phyloP scores from a whole-genome alignment of 1,284 basidiomycete species.

The Microbotryum silenes-acaulis region DNA sequence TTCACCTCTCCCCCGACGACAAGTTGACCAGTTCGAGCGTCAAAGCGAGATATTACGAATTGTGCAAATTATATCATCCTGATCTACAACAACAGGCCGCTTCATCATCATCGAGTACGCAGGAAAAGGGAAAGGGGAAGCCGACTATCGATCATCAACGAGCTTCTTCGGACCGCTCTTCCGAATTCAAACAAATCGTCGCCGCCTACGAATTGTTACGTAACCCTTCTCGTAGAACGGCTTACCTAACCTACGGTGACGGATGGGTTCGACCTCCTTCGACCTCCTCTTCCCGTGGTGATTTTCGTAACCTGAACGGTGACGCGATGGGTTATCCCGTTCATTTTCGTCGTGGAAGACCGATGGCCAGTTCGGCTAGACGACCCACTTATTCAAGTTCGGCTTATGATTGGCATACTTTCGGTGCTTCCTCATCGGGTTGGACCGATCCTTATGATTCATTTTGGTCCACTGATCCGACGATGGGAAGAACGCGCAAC shows the following conservation, averaged over 20 bases:
- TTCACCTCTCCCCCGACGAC: conserved; percentile 14
- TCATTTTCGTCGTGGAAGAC: conserved; percentile 21
- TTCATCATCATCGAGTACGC: neutral
- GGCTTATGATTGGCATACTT: conserved; percentile 12
- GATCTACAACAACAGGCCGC: conserved; percentile 8
- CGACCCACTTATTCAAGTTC: conserved; percentile 1
- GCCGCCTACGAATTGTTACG: conserved; percentile 33
- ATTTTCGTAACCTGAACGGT: neutral
- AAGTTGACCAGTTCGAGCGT: conserved; percentile 2
- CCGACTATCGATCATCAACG: neutral
- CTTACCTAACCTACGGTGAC: conserved; percentile 25
- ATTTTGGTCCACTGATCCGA: conserved; percentile 11
- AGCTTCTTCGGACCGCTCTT: neutral
- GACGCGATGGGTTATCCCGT: conserved; percentile 13
- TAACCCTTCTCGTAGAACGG: conserved; percentile 20
- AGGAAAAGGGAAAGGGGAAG: conserved; percentile 7
- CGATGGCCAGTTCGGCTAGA: conserved; percentile 13
- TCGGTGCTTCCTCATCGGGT: too few species aligned
- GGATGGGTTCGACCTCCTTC: conserved; percentile 21
- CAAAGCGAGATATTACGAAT: conserved; percentile 24
- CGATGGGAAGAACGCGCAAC: conserved; percentile 2
- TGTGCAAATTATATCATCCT: conserved; percentile 23
- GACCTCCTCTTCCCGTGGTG: too few species aligned
- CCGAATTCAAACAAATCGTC: conserved; percentile 28
- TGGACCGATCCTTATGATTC: conserved; percentile 24